phyloP scores from a whole-genome alignment of 2,329 filamentous ascomycete species.

The Microsporum ferrugineum region DNA sequence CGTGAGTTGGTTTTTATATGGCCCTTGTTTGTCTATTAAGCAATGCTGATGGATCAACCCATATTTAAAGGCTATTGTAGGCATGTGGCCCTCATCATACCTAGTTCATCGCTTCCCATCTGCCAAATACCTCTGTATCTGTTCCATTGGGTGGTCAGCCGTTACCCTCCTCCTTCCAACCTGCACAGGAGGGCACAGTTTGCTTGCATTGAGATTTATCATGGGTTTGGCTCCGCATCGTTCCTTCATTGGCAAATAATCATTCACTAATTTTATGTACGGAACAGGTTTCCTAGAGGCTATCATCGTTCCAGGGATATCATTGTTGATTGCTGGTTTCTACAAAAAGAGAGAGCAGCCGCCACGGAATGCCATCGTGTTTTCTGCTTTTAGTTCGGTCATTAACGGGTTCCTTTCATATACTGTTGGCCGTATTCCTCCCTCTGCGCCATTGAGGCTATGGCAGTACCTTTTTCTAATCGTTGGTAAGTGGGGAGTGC shows the following conservation, averaged over 20 bases:
- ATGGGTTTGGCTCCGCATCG: slow-evolving; percentile 20
- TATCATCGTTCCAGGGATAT: slow-evolving; percentile 26
- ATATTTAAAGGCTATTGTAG: slow-evolving; percentile 32
- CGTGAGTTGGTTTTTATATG: slow-evolving; percentile 9
- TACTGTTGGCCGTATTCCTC: slow-evolving; percentile 43
- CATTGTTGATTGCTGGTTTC: slow-evolving; percentile 28
- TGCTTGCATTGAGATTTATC: slow-evolving; percentile 30
- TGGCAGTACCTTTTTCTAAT: slow-evolving; percentile 50
- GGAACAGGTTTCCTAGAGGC: slow-evolving; percentile 22
- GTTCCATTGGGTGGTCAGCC: slow-evolving; percentile 43
- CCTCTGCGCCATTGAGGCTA: slow-evolving; percentile 31
- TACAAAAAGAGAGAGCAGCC: slow-evolving; percentile 31
- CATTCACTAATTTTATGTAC: not conserved
- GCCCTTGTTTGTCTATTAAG: not conserved
- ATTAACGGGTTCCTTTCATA: slow-evolving; percentile 34
- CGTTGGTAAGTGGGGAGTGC: slow-evolving; percentile 26
- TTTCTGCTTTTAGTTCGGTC: slow-evolving; percentile 26
- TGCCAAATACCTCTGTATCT: slow-evolving; percentile 43
- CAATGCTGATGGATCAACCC: not conserved
- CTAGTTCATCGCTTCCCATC: slow-evolving; percentile 40
- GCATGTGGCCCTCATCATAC: slow-evolving; percentile 32
- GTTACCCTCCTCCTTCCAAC: slow-evolving; percentile 37
- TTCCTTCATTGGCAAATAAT: not conserved
- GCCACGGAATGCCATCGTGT: slow-evolving; percentile 28
- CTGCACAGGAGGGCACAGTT: slow-evolving; percentile 39